A percentile compares a stretch with the other conserved stretches of the same genome.
Evolutionary conservation across 2,329 filamentous ascomycete genomes (phyloP).

Genomic region (Exserohilum turcica): DNA sequence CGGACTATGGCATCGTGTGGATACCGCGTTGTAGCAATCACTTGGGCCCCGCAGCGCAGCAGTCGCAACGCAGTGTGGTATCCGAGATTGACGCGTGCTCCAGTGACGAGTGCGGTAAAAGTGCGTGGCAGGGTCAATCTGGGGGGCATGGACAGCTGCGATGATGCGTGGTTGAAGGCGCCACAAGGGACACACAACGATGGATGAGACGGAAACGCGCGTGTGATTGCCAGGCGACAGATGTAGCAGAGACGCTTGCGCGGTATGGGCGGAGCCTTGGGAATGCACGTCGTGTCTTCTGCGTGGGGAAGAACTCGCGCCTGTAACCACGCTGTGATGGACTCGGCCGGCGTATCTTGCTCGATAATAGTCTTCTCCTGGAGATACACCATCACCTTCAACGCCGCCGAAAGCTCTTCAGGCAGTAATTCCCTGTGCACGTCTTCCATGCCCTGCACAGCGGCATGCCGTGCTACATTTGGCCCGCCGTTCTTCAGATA

Average conservation of each 20-base stretch:
- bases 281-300: not conserved
- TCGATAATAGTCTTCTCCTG: slow-evolving; percentile 6
- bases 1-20: slow-evolving; percentile 15
- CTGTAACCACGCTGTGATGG: not conserved
- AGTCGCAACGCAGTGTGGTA: slow-evolving; percentile 16
- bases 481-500: not conserved
- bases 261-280: slow-evolving; percentile 3
- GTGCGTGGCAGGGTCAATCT: slow-evolving; percentile 4
- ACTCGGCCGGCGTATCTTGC: slow-evolving; percentile 4
- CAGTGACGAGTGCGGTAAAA: slow-evolving; percentile 19
- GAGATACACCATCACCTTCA: slow-evolving; percentile 9
- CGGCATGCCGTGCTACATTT: not conserved
- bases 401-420: slow-evolving; percentile 9
- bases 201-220: slow-evolving; percentile 6
- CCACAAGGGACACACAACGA: slow-evolving; percentile 16
- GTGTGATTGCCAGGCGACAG: slow-evolving; percentile 8
- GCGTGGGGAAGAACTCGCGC: not conserved
- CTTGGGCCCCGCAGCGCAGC: slow-evolving; percentile 17
- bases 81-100: slow-evolving; percentile 18
- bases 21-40: slow-evolving; percentile 16
- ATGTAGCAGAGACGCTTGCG: slow-evolving; percentile 16
- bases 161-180: slow-evolving; percentile 14
- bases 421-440: not conserved
- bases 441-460: not conserved
- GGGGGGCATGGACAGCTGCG: slow-evolving; percentile 7